Percentiles rank a stretch among this genome's conserved stretches.
Conservation (phyloP, 176 grass and related monocot species). For the Avena sativa region DNA sequence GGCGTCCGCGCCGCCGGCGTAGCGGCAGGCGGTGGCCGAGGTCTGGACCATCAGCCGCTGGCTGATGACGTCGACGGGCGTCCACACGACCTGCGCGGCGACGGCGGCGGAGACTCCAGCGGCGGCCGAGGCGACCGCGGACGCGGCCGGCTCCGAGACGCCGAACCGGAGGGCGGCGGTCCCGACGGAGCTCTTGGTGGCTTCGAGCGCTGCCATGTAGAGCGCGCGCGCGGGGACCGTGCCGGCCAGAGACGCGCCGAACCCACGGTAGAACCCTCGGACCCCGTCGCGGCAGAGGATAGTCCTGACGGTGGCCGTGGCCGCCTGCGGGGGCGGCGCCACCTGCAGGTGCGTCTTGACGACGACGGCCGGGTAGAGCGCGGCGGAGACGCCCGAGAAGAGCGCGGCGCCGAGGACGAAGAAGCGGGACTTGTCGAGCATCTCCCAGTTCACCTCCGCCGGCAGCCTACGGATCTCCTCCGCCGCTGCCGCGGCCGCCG, state of each 20-base stretch:
- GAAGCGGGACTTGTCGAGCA: slow-evolving; percentile 98
- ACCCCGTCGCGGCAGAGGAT: slow-evolving; percentile 82
- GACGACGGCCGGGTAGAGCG: slow-evolving; percentile 92
- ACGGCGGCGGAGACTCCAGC: slow-evolving; percentile 78
- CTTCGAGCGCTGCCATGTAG: slow-evolving; percentile 96
- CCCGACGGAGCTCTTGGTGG: slow-evolving; percentile 89
- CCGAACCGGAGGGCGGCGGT: slow-evolving; percentile 69
- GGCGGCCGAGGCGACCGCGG: slow-evolving; percentile 69
- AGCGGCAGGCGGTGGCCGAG: slow-evolving; percentile 41
- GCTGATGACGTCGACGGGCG: slow-evolving; percentile 86
- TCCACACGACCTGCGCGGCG: slow-evolving; percentile 94
- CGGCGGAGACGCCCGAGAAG: slow-evolving; percentile 91
- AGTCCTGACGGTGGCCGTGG: slow-evolving; percentile 44
- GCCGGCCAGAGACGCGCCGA: slow-evolving; percentile 87
- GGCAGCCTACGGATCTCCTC: slow-evolving; percentile 52
- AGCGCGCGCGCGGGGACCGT: slow-evolving; percentile 91
- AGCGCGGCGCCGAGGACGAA: slow-evolving; percentile 87
- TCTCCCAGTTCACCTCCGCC: slow-evolving; percentile 99
- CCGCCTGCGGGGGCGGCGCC: slow-evolving; percentile 58
- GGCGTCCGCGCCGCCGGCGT: slow-evolving; percentile 70
- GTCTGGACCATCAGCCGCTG: slow-evolving; percentile 96
- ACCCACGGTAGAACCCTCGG: slow-evolving; percentile 87
- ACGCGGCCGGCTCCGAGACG: slow-evolving; percentile 67
- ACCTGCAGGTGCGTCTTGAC: slow-evolving; percentile 95
- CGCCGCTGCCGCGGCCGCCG: slow-evolving; percentile 36